Evolutionary conservation across 2,329 filamentous ascomycete species (phyloP).

Genomic region (Ophiostoma novo-ulmi): DNA sequence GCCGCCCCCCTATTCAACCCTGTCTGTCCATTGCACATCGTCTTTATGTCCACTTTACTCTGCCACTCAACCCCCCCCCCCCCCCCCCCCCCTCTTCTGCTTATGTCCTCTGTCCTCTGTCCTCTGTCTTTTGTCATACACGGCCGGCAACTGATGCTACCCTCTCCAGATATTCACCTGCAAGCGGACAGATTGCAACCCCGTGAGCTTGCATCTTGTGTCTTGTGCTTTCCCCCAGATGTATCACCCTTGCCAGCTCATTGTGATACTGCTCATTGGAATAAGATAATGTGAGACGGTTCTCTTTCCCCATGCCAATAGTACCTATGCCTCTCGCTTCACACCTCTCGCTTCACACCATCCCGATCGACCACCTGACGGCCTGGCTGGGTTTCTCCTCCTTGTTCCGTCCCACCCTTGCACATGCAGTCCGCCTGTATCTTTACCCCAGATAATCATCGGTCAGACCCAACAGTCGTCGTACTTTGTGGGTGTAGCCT

Average conservation of each 20-base stretch:
- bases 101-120: neutral
- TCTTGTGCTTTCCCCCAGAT: neutral
- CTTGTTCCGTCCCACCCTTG: neutral
- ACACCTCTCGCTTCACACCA: neutral
- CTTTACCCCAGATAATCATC: neutral
- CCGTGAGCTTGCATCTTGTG: neutral
- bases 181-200: neutral
- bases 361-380: neutral
- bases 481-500: neutral
- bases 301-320: neutral
- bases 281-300: neutral
- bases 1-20: neutral
- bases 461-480: neutral
- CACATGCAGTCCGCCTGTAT: neutral
- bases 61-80: no score
- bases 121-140: neutral
- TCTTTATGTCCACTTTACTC: neutral
- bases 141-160: neutral
- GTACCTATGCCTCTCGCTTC: neutral
- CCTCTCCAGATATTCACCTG: slow-evolving; percentile 2
- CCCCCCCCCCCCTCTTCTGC: no score
- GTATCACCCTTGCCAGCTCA: slow-evolving; percentile 5
- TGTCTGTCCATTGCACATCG: neutral
- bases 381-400: neutral
- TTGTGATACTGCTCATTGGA: neutral